A percentile compares a stretch with the other conserved stretches of the same genome.
phyloP scores from a whole-genome alignment of 2,329 filamentous ascomycete species.

The Elsinoe ampelina region DNA sequence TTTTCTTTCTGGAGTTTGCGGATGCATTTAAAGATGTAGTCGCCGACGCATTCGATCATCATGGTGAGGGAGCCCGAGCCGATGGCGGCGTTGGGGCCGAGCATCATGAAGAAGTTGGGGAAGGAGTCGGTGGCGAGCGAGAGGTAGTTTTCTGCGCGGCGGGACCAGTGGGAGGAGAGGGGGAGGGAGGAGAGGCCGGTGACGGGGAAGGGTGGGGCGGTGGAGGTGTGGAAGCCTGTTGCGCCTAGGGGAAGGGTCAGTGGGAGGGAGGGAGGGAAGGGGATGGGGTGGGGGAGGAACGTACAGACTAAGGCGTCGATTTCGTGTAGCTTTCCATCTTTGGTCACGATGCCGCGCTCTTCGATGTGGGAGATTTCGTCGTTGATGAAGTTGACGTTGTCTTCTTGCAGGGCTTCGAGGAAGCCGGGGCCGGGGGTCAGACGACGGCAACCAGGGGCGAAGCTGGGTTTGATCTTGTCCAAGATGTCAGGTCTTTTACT shows the following conservation, averaged over 20 bases:
- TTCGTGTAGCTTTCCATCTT: constrained; percentile 31
- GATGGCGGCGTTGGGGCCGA: constrained; percentile 34
- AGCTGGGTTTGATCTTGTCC: constrained; percentile 33
- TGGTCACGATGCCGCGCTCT: constrained; percentile 30
- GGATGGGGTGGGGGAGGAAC: background rate
- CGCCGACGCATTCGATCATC: constrained; percentile 33
- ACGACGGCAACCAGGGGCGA: constrained; percentile 39
- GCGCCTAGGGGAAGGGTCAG: constrained; percentile 21
- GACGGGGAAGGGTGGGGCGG: constrained; percentile 32
- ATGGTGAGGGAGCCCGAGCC: constrained; percentile 32
- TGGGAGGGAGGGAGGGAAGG: background rate
- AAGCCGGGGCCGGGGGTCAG: constrained; percentile 45
- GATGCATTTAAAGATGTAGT: constrained; percentile 25
- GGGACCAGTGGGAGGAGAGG: constrained; percentile 28
- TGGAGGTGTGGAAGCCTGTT: constrained; percentile 35
- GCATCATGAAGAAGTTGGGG: constrained; percentile 36
- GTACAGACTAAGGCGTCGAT: constrained; percentile 35
- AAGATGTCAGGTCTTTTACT: constrained; percentile 32
- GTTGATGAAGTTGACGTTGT: constrained; percentile 38
- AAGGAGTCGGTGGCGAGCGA: constrained; percentile 18
- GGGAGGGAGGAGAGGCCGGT: constrained; percentile 24
- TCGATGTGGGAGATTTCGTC: constrained; percentile 32
- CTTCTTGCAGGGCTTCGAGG: constrained; percentile 39
- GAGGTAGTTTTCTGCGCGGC: constrained; percentile 22
- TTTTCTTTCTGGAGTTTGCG: constrained; percentile 31